Conservation (phyloP, 129 eudicot species). For the Flaveria bidentis region DNA sequence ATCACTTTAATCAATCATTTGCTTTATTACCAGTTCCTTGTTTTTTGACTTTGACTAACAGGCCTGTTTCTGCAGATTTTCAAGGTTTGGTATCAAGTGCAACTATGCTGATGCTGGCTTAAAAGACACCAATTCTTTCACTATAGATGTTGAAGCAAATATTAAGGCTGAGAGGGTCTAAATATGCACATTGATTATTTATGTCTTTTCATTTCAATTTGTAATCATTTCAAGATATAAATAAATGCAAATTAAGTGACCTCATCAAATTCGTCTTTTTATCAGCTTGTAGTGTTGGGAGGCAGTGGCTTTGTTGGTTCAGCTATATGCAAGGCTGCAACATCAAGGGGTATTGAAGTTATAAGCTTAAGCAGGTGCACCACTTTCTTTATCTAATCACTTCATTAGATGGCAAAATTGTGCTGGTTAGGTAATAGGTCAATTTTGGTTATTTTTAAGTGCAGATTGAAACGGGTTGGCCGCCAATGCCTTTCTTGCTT, state of each 20-base stretch:
- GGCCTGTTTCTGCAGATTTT: slow-evolving; percentile 37
- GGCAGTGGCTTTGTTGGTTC: slow-evolving; percentile 98
- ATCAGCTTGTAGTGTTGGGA: slow-evolving; percentile 92
- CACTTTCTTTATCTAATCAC: neutral
- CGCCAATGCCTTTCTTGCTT: neutral
- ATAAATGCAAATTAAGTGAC: neutral
- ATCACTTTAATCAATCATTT: neutral
- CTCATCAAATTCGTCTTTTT: slow-evolving; percentile 15
- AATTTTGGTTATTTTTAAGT: no score
- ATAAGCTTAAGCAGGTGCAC: slow-evolving; percentile 92
- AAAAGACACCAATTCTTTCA: slow-evolving; percentile 47
- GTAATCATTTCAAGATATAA: neutral
- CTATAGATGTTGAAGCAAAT: slow-evolving; percentile 88
- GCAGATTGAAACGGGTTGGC: neutral
- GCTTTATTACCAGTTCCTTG: neutral
- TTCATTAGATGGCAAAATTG: slow-evolving; percentile 6
- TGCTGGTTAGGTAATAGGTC: neutral
- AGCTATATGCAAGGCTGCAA: slow-evolving; percentile 98
- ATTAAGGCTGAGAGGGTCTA: slow-evolving; percentile 78
- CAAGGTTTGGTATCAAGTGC: slow-evolving; percentile 54
- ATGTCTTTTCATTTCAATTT: neutral
- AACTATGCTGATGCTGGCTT: slow-evolving; percentile 62
- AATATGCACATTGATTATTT: slow-evolving; percentile 3
- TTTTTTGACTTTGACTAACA: slow-evolving; percentile 5
- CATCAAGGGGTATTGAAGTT: slow-evolving; percentile 89